Percentiles rank a stretch among this genome's conserved stretches.
These are phyloP conservation scores for Gossypium bickii DNA, from an alignment of 345 rosid species.

Conservation along the genomic window DNA sequence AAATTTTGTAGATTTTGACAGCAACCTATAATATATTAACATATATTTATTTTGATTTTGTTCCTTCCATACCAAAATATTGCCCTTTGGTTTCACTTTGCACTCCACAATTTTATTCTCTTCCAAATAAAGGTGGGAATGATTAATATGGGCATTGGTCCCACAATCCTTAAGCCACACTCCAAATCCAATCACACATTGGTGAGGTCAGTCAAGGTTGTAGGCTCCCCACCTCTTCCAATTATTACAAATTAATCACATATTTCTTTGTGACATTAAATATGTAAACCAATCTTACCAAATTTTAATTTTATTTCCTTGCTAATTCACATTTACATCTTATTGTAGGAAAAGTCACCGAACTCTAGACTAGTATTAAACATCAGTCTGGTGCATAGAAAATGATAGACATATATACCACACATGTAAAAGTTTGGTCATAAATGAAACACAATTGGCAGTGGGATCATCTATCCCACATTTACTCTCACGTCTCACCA, in stretches of 20 bases:
- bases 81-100: conserved; percentile 20
- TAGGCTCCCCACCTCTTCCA: too few species aligned
- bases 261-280: too few species aligned
- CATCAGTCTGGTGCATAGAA: neutral
- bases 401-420: neutral
- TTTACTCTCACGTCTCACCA: neutral
- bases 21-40: conserved; percentile 26
- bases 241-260: too few species aligned
- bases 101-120: conserved; percentile 31
- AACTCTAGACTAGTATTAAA: neutral
- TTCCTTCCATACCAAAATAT: conserved; percentile 8
- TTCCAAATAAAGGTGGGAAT: conserved; percentile 30
- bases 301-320: too few species aligned
- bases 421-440: too few species aligned
- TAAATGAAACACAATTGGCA: neutral
- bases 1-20: conserved; percentile 34
- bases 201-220: conserved; percentile 22
- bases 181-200: conserved; percentile 22
- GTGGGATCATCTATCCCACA: neutral
- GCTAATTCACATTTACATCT: too few species aligned
- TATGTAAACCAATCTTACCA: too few species aligned
- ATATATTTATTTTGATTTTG: conserved; percentile 10
- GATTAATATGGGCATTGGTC: conserved; percentile 17
- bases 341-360: neutral
- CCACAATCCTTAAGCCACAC: conserved; percentile 26